Base-by-base conservation (phyloP, 2,329 filamentous ascomycete genomes). In the Cladosporium phlei region DNA sequence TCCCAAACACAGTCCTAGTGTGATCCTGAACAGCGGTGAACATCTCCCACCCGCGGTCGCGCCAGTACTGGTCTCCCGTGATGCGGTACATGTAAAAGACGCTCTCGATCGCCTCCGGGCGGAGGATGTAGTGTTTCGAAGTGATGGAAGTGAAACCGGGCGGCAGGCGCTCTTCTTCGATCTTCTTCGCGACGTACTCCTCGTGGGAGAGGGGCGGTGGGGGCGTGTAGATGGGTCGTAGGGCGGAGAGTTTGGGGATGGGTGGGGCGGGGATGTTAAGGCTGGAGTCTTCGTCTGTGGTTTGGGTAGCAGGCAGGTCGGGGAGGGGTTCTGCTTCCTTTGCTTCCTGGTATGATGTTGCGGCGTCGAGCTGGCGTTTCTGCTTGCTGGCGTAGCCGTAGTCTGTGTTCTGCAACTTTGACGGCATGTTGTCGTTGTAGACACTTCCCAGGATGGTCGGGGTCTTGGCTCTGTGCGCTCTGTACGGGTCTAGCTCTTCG, bases 81-180 rank as follows among this genome's bases (percentile, higher is more conserved):
- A 94, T 88, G 61, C 89, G 86, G 69, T 94, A 93, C 73, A 94
- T 83, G 69, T 90, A 86, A 77, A 88, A 94, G 11, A 94, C 82
- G 1, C 84, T 88, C 60, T 95, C 88, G 56, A 95, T 89, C 1
- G 86, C 87, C 70, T 95, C 88, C 16, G 88, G 87, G 17, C 71
- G 62, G 3, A 74, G 58, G 24, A 73, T 58, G 55, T 71, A 74
- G 14, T 64, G 59, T 16, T 55, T 57, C 45, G 64, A 61, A 1
- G 45, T 57, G 49, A 73, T 65, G 19, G 60, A 59, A 0, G 63
- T 62, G 47, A 72, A 68, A 0, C 71, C 71, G 1, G 65, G 59
- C 1, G 64, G 67, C 0, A 74, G 59, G 3, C 65, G 61, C 33
- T 70, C 64, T 27, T 68, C 62, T 32, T 59, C 55, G 51, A 73